A percentile compares a stretch with the other conserved stretches of the same genome.
These are phyloP conservation scores for Ogataea kodamae DNA, from an alignment of 805 yeast species.

Conservation along the genomic window DNA sequence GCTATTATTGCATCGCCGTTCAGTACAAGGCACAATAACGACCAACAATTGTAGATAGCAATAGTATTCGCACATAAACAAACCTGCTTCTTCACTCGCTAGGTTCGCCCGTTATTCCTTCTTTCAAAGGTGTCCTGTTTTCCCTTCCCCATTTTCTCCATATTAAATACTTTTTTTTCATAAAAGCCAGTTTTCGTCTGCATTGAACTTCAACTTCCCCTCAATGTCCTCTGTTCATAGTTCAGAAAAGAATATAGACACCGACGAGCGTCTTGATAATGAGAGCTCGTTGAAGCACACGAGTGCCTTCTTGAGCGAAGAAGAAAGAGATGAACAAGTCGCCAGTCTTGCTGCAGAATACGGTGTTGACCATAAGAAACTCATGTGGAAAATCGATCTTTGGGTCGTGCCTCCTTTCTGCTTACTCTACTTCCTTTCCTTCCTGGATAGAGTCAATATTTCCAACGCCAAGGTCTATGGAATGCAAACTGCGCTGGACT, in stretches of 20 bases:
- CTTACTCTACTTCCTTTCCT: constrained; percentile 68
- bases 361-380: constrained; percentile 50
- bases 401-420: constrained; percentile 78
- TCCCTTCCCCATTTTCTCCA: too few species aligned
- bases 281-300: constrained; percentile 2
- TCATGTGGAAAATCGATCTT: constrained; percentile 63
- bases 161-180: too few species aligned
- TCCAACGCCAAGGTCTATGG: constrained; percentile 79
- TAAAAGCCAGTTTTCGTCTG: too few species aligned
- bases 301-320: constrained; percentile 16
- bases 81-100: too few species aligned
- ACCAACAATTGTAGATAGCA: too few species aligned
- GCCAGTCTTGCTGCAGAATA: constrained; percentile 38
- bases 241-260: constrained; percentile 17
- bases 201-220: constrained; percentile 1
- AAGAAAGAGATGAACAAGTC: constrained; percentile 29
- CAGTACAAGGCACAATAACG: too few species aligned
- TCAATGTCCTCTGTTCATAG: constrained; percentile 19
- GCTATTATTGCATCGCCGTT: too few species aligned
- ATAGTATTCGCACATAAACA: too few species aligned
- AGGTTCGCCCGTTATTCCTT: too few species aligned
- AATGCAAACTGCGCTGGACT: constrained; percentile 49
- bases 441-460: constrained; percentile 78
- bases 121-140: too few species aligned
- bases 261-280: constrained; percentile 14